phyloP scores from a whole-genome alignment of 441 rosid species.

The Pelargonium myrrhifolium region DNA sequence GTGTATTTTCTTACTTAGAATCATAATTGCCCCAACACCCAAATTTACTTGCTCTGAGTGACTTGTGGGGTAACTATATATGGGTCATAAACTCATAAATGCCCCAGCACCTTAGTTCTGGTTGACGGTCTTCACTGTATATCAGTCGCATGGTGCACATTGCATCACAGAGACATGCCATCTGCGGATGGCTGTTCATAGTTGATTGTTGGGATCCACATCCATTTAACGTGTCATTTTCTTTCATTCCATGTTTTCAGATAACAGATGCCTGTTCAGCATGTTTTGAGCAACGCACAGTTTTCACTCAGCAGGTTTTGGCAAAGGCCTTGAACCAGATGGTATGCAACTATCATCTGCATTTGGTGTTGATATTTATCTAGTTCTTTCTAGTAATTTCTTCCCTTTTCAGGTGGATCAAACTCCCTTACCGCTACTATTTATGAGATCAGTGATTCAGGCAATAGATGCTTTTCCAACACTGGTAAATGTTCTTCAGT shows the following conservation, averaged over 20 bases:
- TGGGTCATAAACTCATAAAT: too few species aligned
- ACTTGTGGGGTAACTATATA: too few species aligned
- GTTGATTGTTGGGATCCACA: background rate
- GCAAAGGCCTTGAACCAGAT: slow-evolving; percentile 93
- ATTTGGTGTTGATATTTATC: slow-evolving; percentile 11
- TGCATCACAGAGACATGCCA: too few species aligned
- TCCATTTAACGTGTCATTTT: too few species aligned
- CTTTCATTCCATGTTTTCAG: slow-evolving; percentile 34
- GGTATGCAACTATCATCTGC: slow-evolving; percentile 39
- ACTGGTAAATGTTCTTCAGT: slow-evolving; percentile 45
- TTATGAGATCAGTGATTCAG: slow-evolving; percentile 98
- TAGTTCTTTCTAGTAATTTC: slow-evolving; percentile 15
- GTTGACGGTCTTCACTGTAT: too few species aligned
- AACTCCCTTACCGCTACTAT: slow-evolving; percentile 83
- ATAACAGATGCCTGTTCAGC: slow-evolving; percentile 92
- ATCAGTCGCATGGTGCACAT: too few species aligned
- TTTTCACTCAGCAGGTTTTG: slow-evolving; percentile 92
- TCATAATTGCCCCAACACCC: too few species aligned
- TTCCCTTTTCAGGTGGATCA: slow-evolving; percentile 72
- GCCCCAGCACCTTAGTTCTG: too few species aligned
- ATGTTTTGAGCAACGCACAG: slow-evolving; percentile 98
- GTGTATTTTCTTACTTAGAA: too few species aligned
- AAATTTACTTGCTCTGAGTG: too few species aligned
- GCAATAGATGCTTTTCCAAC: slow-evolving; percentile 94
- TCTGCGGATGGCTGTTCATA: too few species aligned